Evolutionary conservation across 805 yeast genomes (phyloP), one percentile per base, ranked within the genome.

Genomic region (Kazachstania taianensis): DNA sequence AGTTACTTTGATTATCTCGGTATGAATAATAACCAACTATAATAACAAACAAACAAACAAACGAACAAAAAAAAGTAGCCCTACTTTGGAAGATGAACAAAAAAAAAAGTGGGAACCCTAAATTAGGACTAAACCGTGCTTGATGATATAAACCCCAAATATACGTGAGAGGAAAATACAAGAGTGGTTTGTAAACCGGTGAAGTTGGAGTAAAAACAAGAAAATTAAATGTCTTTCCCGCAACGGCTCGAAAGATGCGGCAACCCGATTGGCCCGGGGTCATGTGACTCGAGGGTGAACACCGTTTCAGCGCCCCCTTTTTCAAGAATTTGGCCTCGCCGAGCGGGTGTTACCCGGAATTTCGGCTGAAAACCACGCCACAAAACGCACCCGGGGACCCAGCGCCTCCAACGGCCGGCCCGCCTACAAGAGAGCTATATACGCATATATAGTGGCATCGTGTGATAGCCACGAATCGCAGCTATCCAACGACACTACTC

Each of bases 241-340:
- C 10, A 19, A 20, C 20, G 34, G 13, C 12, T 8, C 14, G 15
- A 12, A 29, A 32, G 35, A 38, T 27, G 15, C 33, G 34, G 32
- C 14, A 20, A 20, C 42, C 18, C 49, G 31, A 54, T 54, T 54
- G 57, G 59, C 35, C 41, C 32, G 33, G 16, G 17, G 33, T 9
- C 37, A 13, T 16, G 23, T 22, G 33, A 10, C 3, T 20, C 4
- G 17, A 37, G 47, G 47, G 45, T 41, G 41, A 43, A 32, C 30
- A 16, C 20, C 25, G 12, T 9, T 9, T 3, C 12, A 9, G 25
- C 3, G 25, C 12, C 2, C 25, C 12, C 12, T 9, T 9, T 9
- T 9, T 22, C 12, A 9, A 22, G 12, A 3, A 9, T 22, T 22
- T 9, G 8, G 12, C 12, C 25, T 22, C 12, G 8, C 25, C 12